phyloP scores from a whole-genome alignment of 1,284 basidiomycete species.

The Wallemia ichthyophaga region DNA sequence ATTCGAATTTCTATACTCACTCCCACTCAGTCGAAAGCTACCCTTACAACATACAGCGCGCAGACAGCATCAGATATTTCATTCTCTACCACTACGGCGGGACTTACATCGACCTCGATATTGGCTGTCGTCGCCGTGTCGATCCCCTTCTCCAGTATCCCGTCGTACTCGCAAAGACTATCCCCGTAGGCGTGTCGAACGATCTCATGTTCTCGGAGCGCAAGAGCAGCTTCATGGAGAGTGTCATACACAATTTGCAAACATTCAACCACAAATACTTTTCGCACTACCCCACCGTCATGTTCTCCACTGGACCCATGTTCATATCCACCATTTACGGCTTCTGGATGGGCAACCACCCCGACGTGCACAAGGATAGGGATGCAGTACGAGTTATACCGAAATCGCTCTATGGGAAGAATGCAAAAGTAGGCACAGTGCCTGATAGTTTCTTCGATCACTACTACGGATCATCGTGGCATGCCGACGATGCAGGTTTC shows the following conservation, averaged over 20 bases:
- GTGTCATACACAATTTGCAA: constrained; percentile 42
- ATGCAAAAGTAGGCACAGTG: constrained; percentile 49
- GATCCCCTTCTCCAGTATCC: constrained; percentile 68
- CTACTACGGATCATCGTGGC: constrained; percentile 91
- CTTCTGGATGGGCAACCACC: constrained; percentile 42
- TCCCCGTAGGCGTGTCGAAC: constrained; percentile 87
- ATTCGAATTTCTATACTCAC: not conserved
- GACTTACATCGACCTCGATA: constrained; percentile 85
- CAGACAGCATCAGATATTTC: constrained; percentile 93
- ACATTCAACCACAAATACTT: constrained; percentile 68
- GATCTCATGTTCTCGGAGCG: constrained; percentile 81
- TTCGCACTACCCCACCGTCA: constrained; percentile 92
- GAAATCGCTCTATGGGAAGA: constrained; percentile 85
- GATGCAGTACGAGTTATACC: constrained; percentile 48
- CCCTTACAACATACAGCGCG: constrained; percentile 77
- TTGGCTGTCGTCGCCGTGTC: constrained; percentile 67
- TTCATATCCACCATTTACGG: constrained; percentile 22
- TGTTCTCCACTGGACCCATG: constrained; percentile 75
- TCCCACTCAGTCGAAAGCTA: constrained; percentile 53
- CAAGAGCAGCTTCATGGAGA: constrained; percentile 62
- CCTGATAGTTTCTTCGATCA: constrained; percentile 82
- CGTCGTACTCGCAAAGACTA: constrained; percentile 73
- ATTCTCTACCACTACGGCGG: constrained; percentile 85
- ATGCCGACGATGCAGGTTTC: constrained; percentile 73
- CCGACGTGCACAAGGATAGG: constrained; percentile 26